Base-by-base conservation (phyloP, 495 filamentous ascomycete species). In the Penicillium nucicola region DNA sequence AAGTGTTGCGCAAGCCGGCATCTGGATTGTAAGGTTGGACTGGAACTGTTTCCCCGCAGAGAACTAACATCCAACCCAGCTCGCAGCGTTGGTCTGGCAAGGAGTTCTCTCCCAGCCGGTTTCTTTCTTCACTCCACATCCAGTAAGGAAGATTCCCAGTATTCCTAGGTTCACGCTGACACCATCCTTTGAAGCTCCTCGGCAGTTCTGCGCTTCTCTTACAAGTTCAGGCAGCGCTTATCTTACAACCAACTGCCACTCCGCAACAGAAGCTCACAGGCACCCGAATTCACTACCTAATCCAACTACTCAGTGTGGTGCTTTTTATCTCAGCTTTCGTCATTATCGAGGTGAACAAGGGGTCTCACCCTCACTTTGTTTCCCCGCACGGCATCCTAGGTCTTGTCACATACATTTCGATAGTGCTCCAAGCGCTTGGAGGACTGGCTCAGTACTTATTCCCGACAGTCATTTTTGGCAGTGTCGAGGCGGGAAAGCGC, bases 201-300 rank as follows among this genome's bases (percentile, higher is more conserved):
- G 92, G 92, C 61, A 85, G 84, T 20, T 66, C 86, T 44, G 90
- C 82, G 20, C 61, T 92, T 19, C 75, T 95, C 47, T 70, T 90
- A 33, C 75, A 89, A 48, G 79, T 87, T 38, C 85, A 96, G 74
- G 84, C 83, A 17, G 84, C 90, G 59, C 84, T 97, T 31, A 71
- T 96, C 61, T 81, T 97, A 25, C 92, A 97, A 64, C 92, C 92
- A 2, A 97, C 92, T 7, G 77, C 87, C 51, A 89, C 87, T 0
- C 70, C 84, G 2, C 57, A 68, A 10, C 85, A 95, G 60, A 97
- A 96, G 62, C 70, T 72, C 13, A 60, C 76, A 14, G 92, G 90
- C 22, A 86, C 88, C 20, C 77, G 79, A 55, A 67, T 77, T 34
- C 92, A 97, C 69, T 80, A 78, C 40, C 52, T 64, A 11, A 62